Evolutionary conservation across 768 basidiomycete species (phyloP).

Genomic region (Lentinula sp.): DNA sequence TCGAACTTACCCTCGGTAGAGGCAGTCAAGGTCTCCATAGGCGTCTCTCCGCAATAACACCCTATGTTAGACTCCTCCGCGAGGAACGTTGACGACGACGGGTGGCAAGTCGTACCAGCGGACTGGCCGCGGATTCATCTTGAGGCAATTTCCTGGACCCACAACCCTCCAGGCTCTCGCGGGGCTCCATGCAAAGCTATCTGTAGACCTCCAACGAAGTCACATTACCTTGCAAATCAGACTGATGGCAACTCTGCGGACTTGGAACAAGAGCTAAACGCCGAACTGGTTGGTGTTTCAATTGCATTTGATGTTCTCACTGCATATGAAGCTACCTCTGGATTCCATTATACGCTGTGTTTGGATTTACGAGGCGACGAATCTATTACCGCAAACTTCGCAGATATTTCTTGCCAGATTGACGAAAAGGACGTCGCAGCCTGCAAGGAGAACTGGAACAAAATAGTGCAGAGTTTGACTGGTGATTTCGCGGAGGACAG

Average conservation of each 20-base stretch:
- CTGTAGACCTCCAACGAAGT: neutral
- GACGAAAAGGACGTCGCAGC: slow-evolving; percentile 27
- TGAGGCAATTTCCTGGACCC: slow-evolving; percentile 34
- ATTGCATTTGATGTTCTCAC: slow-evolving; percentile 28
- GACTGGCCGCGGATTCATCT: slow-evolving; percentile 38
- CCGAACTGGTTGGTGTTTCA: slow-evolving; percentile 33
- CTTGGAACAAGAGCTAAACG: slow-evolving; percentile 26
- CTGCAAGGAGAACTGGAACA: slow-evolving; percentile 35
- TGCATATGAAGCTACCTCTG: slow-evolving; percentile 36
- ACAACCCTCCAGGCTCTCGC: slow-evolving; percentile 15
- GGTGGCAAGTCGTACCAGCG: slow-evolving; percentile 31
- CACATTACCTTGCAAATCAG: slow-evolving; percentile 7
- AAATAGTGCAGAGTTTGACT: slow-evolving; percentile 34
- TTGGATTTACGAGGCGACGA: neutral
- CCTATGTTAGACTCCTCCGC: slow-evolving; percentile 10
- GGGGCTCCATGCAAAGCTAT: slow-evolving; percentile 29
- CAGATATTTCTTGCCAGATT: slow-evolving; percentile 11
- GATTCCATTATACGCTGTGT: slow-evolving; percentile 15
- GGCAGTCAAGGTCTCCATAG: neutral
- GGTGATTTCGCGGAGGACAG: slow-evolving; percentile 15
- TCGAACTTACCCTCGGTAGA: slow-evolving; percentile 3
- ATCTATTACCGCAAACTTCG: neutral
- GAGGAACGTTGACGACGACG: slow-evolving; percentile 24
- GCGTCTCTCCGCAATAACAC: neutral
- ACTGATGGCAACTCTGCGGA: slow-evolving; percentile 10